These are phyloP conservation scores for Annona cherimola DNA, from an alignment of 164 flowering plant species.

Conservation along the genomic window DNA sequence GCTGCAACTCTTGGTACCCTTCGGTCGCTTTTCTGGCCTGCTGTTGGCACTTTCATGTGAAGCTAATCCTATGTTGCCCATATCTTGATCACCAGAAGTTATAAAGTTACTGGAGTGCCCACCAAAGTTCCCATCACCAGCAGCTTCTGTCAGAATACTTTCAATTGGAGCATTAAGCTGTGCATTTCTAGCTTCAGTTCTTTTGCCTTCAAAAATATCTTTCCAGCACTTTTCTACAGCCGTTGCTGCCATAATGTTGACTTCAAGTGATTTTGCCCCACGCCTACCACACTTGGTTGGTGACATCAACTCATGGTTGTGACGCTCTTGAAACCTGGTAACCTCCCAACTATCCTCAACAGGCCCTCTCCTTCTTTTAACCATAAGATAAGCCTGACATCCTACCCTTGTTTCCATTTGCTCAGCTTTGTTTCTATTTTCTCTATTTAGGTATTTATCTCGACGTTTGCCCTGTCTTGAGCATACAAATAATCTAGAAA, in stretches of 20 bases:
- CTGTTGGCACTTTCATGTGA: not conserved
- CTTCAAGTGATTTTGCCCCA: not conserved
- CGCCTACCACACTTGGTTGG: not conserved
- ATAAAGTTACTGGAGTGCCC: not conserved
- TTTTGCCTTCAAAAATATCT: not conserved
- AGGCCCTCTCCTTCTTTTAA: constrained; percentile 4
- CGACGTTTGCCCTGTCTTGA: not conserved
- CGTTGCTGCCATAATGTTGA: not conserved
- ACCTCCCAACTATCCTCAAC: constrained; percentile 3
- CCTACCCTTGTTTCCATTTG: constrained; percentile 4
- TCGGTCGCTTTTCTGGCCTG: constrained; percentile 2
- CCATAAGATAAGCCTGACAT: constrained; percentile 6
- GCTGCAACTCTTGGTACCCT: constrained; percentile 7
- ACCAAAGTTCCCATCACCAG: not conserved
- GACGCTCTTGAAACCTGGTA: constrained; percentile 7
- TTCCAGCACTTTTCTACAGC: not conserved
- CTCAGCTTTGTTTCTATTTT: not conserved
- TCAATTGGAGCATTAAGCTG: not conserved
- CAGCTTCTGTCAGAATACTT: not conserved
- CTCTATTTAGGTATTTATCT: not conserved
- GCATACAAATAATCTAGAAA: constrained; percentile 3
- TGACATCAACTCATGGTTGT: constrained; percentile 3
- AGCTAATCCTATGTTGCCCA: not conserved
- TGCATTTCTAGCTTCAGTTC: not conserved
- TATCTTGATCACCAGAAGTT: not conserved